Evolutionary conservation across 2,329 filamentous ascomycete species (phyloP), one percentile per base, ranked within the genome.

Genomic region (Phyllosticta capitalensis): DNA sequence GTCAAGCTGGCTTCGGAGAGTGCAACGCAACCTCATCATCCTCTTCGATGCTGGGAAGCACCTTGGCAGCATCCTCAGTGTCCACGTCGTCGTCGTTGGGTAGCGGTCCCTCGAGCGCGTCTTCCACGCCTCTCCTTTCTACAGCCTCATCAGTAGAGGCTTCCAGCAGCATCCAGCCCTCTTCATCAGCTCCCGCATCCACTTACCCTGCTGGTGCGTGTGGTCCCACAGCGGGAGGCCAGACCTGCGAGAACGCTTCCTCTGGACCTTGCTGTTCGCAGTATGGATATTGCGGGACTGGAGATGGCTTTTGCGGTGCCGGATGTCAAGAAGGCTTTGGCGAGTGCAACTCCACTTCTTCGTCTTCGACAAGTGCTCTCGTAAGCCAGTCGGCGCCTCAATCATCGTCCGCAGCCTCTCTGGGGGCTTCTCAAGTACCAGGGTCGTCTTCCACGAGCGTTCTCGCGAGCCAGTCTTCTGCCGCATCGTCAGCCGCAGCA

Each of bases 241-340:
- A 38, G 17, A 38, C 30, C 10, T 38, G 30, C 30, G 30, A 38
- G 30, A 38, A 38, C 10, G 30, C 30, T 14, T 14, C 30, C 6
- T 14, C 10, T 12, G 55, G 55, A 4, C 49, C 22, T 28, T 62
- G 61, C 48, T 60, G 61, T 50, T 56, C 53, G 33, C 49, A 54
- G 10, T 56, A 57, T n/a, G 61, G 61, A 10, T 58, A 38, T 33
- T 62, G 61, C 19, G 61, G 61, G 1, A 30, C 45, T 21, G 48
- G 52, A 10, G 54, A 53, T 17, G 56, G 54, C 7, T 61, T 50
- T 49, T 61, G 56, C 20, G 60, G 45, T 14, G 33, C 60, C 17
- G 52, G 50, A 24, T 61, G 56, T 19, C 56, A 58, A n/a, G 20
- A 17, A 21, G 60, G 48, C 7, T 57, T 59, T 49, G 55, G 59